Evolutionary conservation across 2,329 filamentous ascomycete species (phyloP), one percentile per base, ranked within the genome.

Genomic region (Teratosphaeria destructans): DNA sequence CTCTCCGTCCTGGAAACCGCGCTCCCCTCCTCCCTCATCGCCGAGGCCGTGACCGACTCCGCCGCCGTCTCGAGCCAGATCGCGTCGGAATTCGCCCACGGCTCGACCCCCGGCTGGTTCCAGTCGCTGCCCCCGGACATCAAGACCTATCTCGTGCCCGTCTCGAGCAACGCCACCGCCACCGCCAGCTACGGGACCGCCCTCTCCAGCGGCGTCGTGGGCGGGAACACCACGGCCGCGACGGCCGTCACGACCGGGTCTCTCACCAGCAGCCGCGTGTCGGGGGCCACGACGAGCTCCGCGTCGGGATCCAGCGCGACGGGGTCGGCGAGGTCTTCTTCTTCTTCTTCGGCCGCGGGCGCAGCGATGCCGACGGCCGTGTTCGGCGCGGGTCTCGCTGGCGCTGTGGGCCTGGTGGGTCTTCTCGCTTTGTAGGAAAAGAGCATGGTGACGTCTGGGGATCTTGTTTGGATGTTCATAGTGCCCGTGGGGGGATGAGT

Each of bases 101-200:
- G 76, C 66, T 67, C 71, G 34, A 75, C 74, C 19, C 77, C 78
- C 19, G 61, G 68, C 3, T 79, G 78, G 78, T 79, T 76, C 69
- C 66, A 71, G 8, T 71, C 73, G 8, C 73, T 79, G 3, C 78
- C 78, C 6, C 65, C 71, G 53, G 75, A 76, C 59, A 72, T 80
- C 54, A 73, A 79, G 71, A 74, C 68, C 54, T 74, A 74, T 61
- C 70, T 79, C 54, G 66, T 76, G 29, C 65, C 72, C n/a, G 27
- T 56, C 58, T 60, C 60, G 32, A 61, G 62, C 54, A 59, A 59
- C 62, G 56, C 63, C 35, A 59, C 61, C 39, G 56, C 59, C 58
- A 49, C 60, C 56, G 39, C 55, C 10, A 49, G 53, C n/a, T 26
- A 56, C 58, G 57, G 57, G 57, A 60, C 62, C 37, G 37, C 58